A percentile compares a stretch with the other conserved stretches of the same genome.
Conservation (phyloP, 805 yeast genomes). For the Hermanozyma aechmeae region DNA sequence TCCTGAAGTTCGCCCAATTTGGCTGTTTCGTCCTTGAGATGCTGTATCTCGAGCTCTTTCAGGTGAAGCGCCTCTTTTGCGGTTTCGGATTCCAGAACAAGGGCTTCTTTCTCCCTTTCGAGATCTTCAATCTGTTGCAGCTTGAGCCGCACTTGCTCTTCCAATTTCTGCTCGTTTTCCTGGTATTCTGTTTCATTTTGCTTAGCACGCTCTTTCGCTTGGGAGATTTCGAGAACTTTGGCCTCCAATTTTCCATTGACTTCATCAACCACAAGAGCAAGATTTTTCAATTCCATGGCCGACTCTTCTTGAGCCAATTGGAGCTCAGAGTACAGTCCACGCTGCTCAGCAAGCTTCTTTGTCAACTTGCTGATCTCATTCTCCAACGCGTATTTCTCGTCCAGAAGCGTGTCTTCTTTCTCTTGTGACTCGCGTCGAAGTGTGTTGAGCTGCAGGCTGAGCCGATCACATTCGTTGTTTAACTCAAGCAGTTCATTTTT, state of each 20-base stretch:
- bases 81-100: no score
- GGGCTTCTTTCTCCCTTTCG: no score
- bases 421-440: conserved; percentile 28
- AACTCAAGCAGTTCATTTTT: conserved; percentile 19
- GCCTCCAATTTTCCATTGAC: conserved; percentile 30
- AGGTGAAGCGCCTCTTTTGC: no score
- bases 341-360: conserved; percentile 31
- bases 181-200: conserved; percentile 7
- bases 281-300: conserved; percentile 31
- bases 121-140: no score
- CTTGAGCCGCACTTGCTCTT: background rate
- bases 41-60: conserved; percentile 6
- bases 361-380: conserved; percentile 27
- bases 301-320: conserved; percentile 29
- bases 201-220: conserved; percentile 5
- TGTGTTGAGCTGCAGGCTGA: conserved; percentile 29
- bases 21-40: conserved; percentile 11
- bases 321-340: conserved; percentile 32
- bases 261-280: conserved; percentile 33
- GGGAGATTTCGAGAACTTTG: conserved; percentile 15
- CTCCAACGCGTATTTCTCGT: conserved; percentile 32
- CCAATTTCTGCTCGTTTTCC: conserved; percentile 1
- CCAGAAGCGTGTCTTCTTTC: conserved; percentile 25
- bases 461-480: conserved; percentile 46
- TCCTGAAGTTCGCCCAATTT: conserved; percentile 43